These are phyloP conservation scores for Alternaria alternata DNA, from an alignment of 2,329 filamentous ascomycete species.

Conservation along the genomic window DNA sequence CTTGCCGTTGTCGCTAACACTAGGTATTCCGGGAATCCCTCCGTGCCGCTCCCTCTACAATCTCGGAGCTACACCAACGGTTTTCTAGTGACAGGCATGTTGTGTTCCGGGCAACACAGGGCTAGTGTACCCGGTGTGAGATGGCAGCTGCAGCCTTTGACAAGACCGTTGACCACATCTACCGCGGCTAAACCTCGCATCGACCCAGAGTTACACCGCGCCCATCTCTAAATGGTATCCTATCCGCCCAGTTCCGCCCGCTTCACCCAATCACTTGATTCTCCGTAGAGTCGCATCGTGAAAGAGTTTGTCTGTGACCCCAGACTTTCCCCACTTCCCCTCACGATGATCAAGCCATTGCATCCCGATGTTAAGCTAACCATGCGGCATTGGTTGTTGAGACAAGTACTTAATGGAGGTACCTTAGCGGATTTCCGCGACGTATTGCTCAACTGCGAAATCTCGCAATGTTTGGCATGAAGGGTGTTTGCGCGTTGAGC, in stretches of 20 bases:
- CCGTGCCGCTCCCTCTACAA: not conserved
- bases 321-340: constrained; percentile 28
- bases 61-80: not conserved
- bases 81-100: not conserved
- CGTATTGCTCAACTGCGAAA: not conserved
- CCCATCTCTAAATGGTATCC: not conserved
- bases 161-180: constrained; percentile 1
- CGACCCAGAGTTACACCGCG: not conserved
- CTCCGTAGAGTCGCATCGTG: constrained; percentile 12
- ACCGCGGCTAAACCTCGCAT: constrained; percentile 5
- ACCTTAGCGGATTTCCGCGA: constrained; percentile 8
- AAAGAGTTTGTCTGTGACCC: constrained; percentile 15
- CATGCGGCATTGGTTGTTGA: constrained; percentile 6
- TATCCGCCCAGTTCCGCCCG: not conserved
- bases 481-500: constrained; percentile 21
- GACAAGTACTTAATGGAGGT: constrained; percentile 17
- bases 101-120: not conserved
- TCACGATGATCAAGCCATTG: constrained; percentile 14
- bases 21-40: not conserved
- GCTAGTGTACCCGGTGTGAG: not conserved
- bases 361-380: constrained; percentile 9
- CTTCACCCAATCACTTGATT: constrained; percentile 17
- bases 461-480: constrained; percentile 11
- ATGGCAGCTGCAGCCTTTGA: constrained; percentile 2
- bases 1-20: not conserved